phyloP scores from a whole-genome alignment of 1,139 yeast genomes.

The Zygosaccharomyces pseudobailii region DNA sequence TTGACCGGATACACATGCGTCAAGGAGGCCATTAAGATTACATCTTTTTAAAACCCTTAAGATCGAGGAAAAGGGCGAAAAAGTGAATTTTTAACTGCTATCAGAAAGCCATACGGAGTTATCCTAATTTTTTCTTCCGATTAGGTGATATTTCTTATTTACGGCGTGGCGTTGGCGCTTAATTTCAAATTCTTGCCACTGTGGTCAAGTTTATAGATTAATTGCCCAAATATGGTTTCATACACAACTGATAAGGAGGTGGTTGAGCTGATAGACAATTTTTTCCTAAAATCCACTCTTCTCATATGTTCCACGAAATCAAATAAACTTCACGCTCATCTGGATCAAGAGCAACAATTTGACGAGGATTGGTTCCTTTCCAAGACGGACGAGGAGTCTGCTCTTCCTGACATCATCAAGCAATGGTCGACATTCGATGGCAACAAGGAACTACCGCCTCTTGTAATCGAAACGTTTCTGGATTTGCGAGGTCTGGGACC shows the following conservation, averaged over 20 bases:
- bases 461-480: slow-evolving; percentile 78
- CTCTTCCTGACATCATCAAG: slow-evolving; percentile 20
- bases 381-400: slow-evolving; percentile 10
- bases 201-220: background rate
- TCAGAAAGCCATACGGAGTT: background rate
- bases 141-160: background rate
- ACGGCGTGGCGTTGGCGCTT: slow-evolving; percentile 1
- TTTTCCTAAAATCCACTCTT: slow-evolving; percentile 30
- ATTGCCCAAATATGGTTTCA: slow-evolving; percentile 1
- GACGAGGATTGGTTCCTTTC: slow-evolving; percentile 21
- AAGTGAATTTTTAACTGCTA: background rate
- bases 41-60: background rate
- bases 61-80: background rate
- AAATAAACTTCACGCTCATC: slow-evolving; percentile 7
- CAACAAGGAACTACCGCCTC: slow-evolving; percentile 52
- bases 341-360: slow-evolving; percentile 14
- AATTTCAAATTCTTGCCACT: background rate
- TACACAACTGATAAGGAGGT: slow-evolving; percentile 15
- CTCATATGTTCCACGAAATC: slow-evolving; percentile 29
- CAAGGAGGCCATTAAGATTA: background rate
- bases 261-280: slow-evolving; percentile 28
- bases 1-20: slow-evolving; percentile 1
- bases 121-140: background rate
- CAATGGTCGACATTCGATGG: slow-evolving; percentile 30
- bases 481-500: slow-evolving; percentile 61